Percentiles rank a stretch among this genome's conserved stretches.
These are phyloP conservation scores for Pelargonium fulgidum DNA, from an alignment of 441 rosid genomes.

Conservation along the genomic window DNA sequence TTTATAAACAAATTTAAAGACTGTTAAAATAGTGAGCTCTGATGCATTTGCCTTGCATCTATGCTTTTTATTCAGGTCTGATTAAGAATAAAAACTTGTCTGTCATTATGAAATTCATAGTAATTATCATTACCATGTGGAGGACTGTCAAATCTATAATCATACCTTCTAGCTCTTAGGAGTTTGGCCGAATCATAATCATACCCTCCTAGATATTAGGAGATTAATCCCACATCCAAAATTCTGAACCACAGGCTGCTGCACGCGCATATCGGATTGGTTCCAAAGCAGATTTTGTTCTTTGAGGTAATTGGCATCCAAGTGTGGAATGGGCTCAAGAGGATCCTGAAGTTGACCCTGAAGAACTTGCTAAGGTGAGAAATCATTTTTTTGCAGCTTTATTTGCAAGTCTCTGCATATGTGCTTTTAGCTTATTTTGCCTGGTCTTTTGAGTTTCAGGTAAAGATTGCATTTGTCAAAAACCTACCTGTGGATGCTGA, in stretches of 20 bases:
- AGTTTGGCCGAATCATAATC: constrained; percentile 6
- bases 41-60: constrained; percentile 4
- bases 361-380: constrained; percentile 12
- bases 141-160: neutral
- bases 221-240: constrained; percentile 9
- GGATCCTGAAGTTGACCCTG: constrained; percentile 14
- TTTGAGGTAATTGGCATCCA: constrained; percentile 13
- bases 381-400: constrained; percentile 6
- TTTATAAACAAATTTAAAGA: neutral
- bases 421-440: neutral
- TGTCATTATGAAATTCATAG: neutral
- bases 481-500: constrained; percentile 11
- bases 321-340: constrained; percentile 16
- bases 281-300: constrained; percentile 12
- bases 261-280: constrained; percentile 15
- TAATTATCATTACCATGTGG: constrained; percentile 5
- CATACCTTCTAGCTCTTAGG: constrained; percentile 6
- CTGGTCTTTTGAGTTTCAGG: neutral
- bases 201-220: constrained; percentile 4
- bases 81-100: neutral
- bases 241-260: constrained; percentile 16
- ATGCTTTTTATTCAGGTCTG: neutral
- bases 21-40: neutral
- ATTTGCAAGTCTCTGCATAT: neutral
- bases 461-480: constrained; percentile 12